A percentile compares a stretch with the other conserved stretches of the same genome.
These are phyloP conservation scores for Wickerhamomyces xylosicus DNA, from an alignment of 805 yeast genomes.

Conservation along the genomic window DNA sequence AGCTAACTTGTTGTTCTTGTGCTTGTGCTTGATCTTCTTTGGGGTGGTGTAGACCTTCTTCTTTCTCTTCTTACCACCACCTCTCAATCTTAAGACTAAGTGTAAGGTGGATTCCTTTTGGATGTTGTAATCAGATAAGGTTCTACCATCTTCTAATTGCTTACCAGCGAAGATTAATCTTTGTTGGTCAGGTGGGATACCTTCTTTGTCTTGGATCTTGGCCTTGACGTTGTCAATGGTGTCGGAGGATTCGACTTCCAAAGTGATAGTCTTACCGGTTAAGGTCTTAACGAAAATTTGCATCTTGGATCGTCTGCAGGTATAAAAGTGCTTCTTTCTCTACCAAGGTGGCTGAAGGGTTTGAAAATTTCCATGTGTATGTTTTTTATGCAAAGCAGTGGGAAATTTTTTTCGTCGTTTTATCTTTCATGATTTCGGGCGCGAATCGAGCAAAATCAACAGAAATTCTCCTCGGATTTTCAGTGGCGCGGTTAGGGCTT, in stretches of 20 bases:
- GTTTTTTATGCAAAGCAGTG: neutral
- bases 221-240: slow-evolving; percentile 95
- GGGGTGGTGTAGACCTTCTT: slow-evolving; percentile 99
- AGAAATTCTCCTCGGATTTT: too few relatives aligned
- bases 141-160: slow-evolving; percentile 95
- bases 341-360: slow-evolving; percentile 12
- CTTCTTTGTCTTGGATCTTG: slow-evolving; percentile 95
- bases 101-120: slow-evolving; percentile 96
- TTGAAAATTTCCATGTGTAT: slow-evolving; percentile 1
- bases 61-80: slow-evolving; percentile 99
- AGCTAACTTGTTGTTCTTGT: slow-evolving; percentile 98
- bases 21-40: slow-evolving; percentile 99
- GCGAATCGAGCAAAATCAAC: too few relatives aligned
- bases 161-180: slow-evolving; percentile 96
- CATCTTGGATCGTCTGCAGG: slow-evolving; percentile 54
- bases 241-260: slow-evolving; percentile 96
- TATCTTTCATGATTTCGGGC: too few relatives aligned
- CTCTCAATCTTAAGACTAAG: slow-evolving; percentile 95
- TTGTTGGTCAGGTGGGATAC: slow-evolving; percentile 97
- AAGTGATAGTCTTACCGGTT: slow-evolving; percentile 98
- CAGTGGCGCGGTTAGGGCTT: too few relatives aligned
- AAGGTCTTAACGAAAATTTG: slow-evolving; percentile 99
- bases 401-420: neutral
- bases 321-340: slow-evolving; percentile 21
- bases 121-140: slow-evolving; percentile 94